These are phyloP conservation scores for Alternaria ethzedia DNA, from an alignment of 2,329 filamentous ascomycete genomes.

Conservation along the genomic window DNA sequence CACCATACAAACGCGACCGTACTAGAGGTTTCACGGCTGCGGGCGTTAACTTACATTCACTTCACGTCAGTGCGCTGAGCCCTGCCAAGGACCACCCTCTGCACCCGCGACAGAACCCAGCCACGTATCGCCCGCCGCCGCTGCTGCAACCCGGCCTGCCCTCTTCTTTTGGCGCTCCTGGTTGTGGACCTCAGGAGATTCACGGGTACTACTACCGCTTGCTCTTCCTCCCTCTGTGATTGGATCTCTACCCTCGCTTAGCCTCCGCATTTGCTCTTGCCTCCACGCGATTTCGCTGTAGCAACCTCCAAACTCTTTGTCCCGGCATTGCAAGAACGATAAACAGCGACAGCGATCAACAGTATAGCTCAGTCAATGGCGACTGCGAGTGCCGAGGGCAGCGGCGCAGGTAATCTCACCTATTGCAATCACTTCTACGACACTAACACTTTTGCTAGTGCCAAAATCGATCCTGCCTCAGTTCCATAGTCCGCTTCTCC, in stretches of 20 bases:
- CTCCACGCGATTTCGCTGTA: not conserved
- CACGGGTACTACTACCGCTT: no score
- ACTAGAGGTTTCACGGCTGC: not conserved
- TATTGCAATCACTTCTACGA: rapidly evolving
- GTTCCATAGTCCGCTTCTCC: not conserved
- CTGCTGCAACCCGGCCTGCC: no score
- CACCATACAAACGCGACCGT: not conserved
- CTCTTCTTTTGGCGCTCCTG: no score
- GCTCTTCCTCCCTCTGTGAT: no score
- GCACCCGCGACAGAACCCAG: slow-evolving; percentile 31
- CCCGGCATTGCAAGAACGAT: rapidly evolving
- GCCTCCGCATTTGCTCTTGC: not conserved
- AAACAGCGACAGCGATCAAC: not conserved
- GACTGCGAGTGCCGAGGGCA: not conserved
- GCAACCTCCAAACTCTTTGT: not conserved
- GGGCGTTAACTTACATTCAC: no score
- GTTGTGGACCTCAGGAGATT: no score
- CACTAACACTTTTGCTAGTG: not conserved
- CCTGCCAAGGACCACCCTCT: slow-evolving; percentile 28
- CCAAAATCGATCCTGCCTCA: not conserved
- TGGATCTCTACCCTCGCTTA: not conserved
- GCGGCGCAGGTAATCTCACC: not conserved
- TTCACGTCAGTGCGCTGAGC: no score
- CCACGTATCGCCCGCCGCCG: slow-evolving; percentile 28
- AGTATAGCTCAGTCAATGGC: not conserved